Evolutionary conservation across 164 flowering plant species (phyloP).

Genomic region (Stephania japonica): DNA sequence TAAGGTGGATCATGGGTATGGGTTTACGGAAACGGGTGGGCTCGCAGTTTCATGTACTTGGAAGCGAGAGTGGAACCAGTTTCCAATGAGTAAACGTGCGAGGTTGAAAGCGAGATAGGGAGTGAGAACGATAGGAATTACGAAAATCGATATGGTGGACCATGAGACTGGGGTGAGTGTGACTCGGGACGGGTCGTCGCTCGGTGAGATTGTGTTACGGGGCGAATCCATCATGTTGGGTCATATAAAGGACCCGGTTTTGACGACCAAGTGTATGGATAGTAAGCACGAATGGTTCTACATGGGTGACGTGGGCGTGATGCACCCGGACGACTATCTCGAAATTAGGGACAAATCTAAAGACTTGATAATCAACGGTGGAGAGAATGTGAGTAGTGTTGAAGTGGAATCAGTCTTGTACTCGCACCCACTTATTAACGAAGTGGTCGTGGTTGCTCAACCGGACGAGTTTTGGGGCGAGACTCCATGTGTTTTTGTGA

Average conservation of each 20-base stretch:
- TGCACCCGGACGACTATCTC: conserved; percentile 35
- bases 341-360: conserved; percentile 37
- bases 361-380: conserved; percentile 52
- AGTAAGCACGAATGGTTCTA: conserved; percentile 30
- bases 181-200: too few species aligned
- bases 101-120: conserved; percentile 46
- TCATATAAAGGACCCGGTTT: conserved; percentile 31
- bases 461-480: conserved; percentile 54
- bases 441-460: conserved; percentile 50
- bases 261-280: conserved; percentile 21
- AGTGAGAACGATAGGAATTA: too few species aligned
- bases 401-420: conserved; percentile 51
- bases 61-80: conserved; percentile 39
- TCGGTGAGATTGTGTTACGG: too few species aligned
- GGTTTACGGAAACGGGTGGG: conserved; percentile 53
- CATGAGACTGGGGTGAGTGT: too few species aligned
- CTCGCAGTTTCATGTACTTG: conserved; percentile 36
- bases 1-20: conserved; percentile 45
- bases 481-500: conserved; percentile 53
- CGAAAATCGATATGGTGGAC: too few species aligned
- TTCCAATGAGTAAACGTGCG: conserved; percentile 36
- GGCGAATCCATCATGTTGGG: conserved; percentile 37
- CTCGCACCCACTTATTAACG: conserved; percentile 32
- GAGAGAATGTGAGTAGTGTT: conserved; percentile 49
- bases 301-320: conserved; percentile 39